A percentile compares a stretch with the other conserved stretches of the same genome.
phyloP scores from a whole-genome alignment of 495 filamentous ascomycete species.

The Amniculicola lignicola region DNA sequence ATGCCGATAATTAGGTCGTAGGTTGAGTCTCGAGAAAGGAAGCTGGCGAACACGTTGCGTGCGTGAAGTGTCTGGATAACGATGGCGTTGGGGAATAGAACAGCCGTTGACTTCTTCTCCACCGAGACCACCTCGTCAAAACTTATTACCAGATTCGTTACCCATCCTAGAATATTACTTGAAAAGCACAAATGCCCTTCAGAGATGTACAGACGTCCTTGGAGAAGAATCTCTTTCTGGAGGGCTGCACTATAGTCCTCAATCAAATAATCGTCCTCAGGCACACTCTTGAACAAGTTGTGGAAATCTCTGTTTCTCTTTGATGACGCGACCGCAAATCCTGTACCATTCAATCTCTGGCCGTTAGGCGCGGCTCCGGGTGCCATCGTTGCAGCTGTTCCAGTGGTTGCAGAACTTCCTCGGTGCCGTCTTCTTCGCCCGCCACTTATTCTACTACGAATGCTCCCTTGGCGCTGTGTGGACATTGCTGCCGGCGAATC shows the following conservation, averaged over 20 bases:
- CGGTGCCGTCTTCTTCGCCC: constrained; percentile 62
- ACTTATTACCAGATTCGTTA: constrained; percentile 93
- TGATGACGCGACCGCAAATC: constrained; percentile 93
- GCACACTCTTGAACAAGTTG: constrained; percentile 87
- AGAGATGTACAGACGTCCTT: constrained; percentile 91
- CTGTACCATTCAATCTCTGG: constrained; percentile 67
- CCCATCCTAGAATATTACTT: constrained; percentile 97
- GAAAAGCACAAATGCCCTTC: constrained; percentile 98
- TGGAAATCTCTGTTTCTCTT: constrained; percentile 97
- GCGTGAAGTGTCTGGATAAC: constrained; percentile 95
- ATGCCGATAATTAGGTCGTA: constrained; percentile 97
- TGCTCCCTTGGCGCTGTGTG: constrained; percentile 71
- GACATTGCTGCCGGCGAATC: constrained; percentile 59
- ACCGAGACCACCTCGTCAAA: constrained; percentile 97
- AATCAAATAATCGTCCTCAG: constrained; percentile 96
- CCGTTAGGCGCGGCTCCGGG: constrained; percentile 53
- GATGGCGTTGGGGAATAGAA: constrained; percentile 96
- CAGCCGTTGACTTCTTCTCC: constrained; percentile 92
- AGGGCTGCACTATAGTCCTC: constrained; percentile 97
- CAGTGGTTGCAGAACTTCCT: constrained; percentile 81
- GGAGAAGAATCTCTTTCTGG: constrained; percentile 91
- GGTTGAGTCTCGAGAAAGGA: constrained; percentile 89
- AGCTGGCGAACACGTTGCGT: constrained; percentile 90
- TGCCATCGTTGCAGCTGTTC: constrained; percentile 62
- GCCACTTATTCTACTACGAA: constrained; percentile 70